These are phyloP conservation scores for Arabidopsis suecica DNA, from an alignment of 345 rosid genomes.

Conservation along the genomic window DNA sequence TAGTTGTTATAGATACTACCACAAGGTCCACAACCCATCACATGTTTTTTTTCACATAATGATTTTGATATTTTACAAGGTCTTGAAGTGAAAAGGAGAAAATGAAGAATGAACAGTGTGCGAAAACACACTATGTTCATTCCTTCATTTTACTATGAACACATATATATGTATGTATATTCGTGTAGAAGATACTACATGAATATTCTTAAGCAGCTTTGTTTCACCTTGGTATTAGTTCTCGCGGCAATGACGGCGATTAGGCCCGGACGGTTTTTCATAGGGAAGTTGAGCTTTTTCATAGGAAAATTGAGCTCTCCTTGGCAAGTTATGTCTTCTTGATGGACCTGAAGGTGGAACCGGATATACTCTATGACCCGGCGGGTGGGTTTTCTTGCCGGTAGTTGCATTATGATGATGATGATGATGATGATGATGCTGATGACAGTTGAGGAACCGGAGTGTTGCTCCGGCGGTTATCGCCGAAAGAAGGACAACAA, in stretches of 20 bases:
- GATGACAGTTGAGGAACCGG: neutral
- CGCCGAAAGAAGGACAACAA: constrained; percentile 14
- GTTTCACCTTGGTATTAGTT: constrained; percentile 3
- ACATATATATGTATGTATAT: neutral
- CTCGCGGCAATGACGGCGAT: neutral
- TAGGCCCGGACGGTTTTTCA: neutral
- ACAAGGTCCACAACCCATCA: neutral
- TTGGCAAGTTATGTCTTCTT: constrained; percentile 33
- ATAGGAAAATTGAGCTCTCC: neutral
- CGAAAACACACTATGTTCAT: constrained; percentile 29
- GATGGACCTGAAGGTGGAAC: constrained; percentile 45
- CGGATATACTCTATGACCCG: neutral
- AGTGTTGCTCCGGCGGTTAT: neutral
- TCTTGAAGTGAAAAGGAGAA: constrained; percentile 10
- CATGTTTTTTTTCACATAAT: neutral
- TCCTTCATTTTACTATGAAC: constrained; percentile 19
- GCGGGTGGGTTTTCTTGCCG: neutral
- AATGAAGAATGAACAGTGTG: constrained; percentile 38
- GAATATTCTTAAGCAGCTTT: neutral
- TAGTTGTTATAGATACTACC: neutral
- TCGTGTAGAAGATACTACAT: constrained; percentile 6
- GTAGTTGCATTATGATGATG: neutral
- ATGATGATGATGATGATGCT: neutral
- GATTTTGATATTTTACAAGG: neutral
- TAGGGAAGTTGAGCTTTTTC: neutral